phyloP scores from a whole-genome alignment of 1,284 basidiomycete species.

The Apiotrichum gracile region DNA sequence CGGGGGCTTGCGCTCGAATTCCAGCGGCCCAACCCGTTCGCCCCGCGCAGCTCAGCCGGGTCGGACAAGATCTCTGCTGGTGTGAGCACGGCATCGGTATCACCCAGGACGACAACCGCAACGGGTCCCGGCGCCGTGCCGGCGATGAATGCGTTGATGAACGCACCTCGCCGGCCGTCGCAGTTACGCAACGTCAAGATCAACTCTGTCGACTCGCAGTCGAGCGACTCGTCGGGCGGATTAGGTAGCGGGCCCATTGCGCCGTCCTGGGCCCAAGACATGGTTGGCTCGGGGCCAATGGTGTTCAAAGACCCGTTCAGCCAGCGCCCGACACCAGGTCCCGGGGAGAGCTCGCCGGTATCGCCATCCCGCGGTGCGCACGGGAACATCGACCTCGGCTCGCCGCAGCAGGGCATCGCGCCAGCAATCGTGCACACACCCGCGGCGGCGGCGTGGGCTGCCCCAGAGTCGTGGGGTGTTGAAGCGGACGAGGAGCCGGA shows the following conservation, averaged over 20 bases:
- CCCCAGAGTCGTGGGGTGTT: slow-evolving; percentile 54
- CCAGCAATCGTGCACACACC: slow-evolving; percentile 9
- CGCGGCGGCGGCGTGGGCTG: slow-evolving; percentile 47
- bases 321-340: background rate
- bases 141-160: background rate
- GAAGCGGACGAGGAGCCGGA: slow-evolving; percentile 46
- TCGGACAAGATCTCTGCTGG: slow-evolving; percentile 7
- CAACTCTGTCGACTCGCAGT: slow-evolving; percentile 30
- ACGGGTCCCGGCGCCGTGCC: background rate
- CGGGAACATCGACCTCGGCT: background rate
- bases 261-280: slow-evolving; percentile 30
- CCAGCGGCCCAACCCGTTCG: slow-evolving; percentile 9
- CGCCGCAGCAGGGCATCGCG: background rate
- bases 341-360: background rate
- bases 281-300: slow-evolving; percentile 11
- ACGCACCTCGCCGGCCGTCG: slow-evolving; percentile 42
- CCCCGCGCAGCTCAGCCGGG: slow-evolving; percentile 1
- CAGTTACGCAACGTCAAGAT: slow-evolving; percentile 44
- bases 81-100: slow-evolving; percentile 32
- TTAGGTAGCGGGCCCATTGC: slow-evolving; percentile 24
- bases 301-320: slow-evolving; percentile 44
- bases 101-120: slow-evolving; percentile 27
- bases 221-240: slow-evolving; percentile 17
- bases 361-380: background rate
- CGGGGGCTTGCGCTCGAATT: background rate